Evolutionary conservation across 73 alveolate species (phyloP), one percentile per base, ranked within the genome.

Genomic region (Paramecium pentaurelia): DNA sequence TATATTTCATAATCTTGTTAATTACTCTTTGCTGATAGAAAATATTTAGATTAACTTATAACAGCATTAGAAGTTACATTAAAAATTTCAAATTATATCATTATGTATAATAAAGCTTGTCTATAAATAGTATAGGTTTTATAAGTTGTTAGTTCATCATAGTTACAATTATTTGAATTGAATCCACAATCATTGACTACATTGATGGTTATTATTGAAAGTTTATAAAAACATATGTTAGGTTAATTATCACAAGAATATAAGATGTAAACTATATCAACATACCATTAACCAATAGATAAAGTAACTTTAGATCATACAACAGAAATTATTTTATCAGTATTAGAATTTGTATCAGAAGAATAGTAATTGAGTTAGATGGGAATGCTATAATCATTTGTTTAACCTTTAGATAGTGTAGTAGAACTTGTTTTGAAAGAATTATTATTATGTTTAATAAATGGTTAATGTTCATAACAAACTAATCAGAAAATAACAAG

Each of bases 81-180:
- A 1, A 18, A 32, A 22, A 75, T 75, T 5, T 9, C 45, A 14
- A 37, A 34, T 37, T 75, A 75, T 37, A 37, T 75, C n/a, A 20
- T 75, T 16, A 9, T 54, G 22, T 75, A 75, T 36, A 75, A 75
- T 12, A 75, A 73, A 40, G 11, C 88, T 32, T 75, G 68, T 75
- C 1, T 75, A 22, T 14, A 40, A 34, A 36, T 75, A 14, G 60
- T 38, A 12, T 37, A 75, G 10, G 45, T 75, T 27, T 40, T 75
- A 12, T 40, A 75, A 75, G 49, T 36, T 6, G 88, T 75, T 22
- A 37, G 42, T 11, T 71, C 28, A 8, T 36, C 49, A 36, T 28
- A 71, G 30, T n/a, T 71, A 4, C n/a, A 71, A 71, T 32, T 71
- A 71, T 71, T 71, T 71, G 86, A 71, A 71, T 71, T 71, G n/a